Evolutionary conservation across 2,329 filamentous ascomycete species (phyloP), one percentile per base, ranked within the genome.

Genomic region (Monilinia vaccinii-corymbosi): DNA sequence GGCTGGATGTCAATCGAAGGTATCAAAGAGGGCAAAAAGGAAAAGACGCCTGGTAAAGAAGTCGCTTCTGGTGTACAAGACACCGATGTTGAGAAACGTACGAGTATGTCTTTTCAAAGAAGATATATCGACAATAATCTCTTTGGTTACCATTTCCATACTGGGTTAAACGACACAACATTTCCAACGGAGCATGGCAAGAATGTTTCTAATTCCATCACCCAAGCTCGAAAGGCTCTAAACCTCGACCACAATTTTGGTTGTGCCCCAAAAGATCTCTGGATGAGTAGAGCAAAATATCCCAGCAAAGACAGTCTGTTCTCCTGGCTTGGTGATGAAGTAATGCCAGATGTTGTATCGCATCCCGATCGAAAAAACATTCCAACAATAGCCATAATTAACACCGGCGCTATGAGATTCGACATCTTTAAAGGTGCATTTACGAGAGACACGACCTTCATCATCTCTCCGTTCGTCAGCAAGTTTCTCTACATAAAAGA

Each of bases 101-200:
- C 73, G 0, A 70, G 70, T 6, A 75, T 84, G 47, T 80, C 77
- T 1, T 97, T 96, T 71, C 80, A 81, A 57, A 83, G 93, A 49
- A 82, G 87, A 61, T 97, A 97, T 73, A 93, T 97, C 62, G 93
- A 97, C 75, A 97, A 92, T 75, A 97, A 97, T 67, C 78, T 97
- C 0, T 88, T 84, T 63, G 94, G 91, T 1, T 80, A 95, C 61
- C 81, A 92, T 68, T 82, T 94, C 68, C 93, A 97, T 72, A 89
- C 88, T 2, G 83, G 83, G 0, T 82, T 88, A 34, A 85, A 93
- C 66, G 78, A 81, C 18, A 78, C 82, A 0, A 87, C 84, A 0
- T 97, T 97, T 70, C 80, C 83, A 1, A 97, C 93, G 0, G 77
- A 85, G 16, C 80, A 86, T 50, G 93, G 93, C 21, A 80, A 78